Base-by-base conservation (phyloP, 805 yeast species). In the Ogataea saltuana region DNA sequence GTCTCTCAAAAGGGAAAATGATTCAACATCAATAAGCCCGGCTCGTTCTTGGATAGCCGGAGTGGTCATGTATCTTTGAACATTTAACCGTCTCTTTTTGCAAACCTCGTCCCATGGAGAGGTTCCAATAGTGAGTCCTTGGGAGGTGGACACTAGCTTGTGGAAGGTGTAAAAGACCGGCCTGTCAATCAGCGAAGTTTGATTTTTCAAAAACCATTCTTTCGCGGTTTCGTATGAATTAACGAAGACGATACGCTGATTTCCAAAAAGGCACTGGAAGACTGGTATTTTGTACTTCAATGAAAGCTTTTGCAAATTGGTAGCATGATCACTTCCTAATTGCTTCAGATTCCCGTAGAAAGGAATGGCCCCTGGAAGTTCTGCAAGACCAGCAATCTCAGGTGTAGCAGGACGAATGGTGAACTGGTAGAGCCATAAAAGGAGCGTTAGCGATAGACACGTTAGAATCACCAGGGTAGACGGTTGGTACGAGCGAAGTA, bases 31-130 rank as follows among this genome's bases (percentile, higher is more conserved):
- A 28, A 67, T 55, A 37, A 65, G 58, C 4, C 56, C 58, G 17
- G 60, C 52, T 30, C 69, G 63, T 29, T 62, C 60, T 40, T 57
- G 53, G 39, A 69, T 59, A 1, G 70, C 64, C 2, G 69, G 69
- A 4, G 66, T 63, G 35, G 68, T 67, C 47, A 69, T 59, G 15
- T 69, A 69, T 15, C 64, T 51, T n/a, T 64, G 68, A 13, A 68
- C 71, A 11, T 67, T 70, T 27, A 59, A 53, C 19, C 70, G 45
- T 40, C 68, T 65, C n/a, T 61, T 56, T 33, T 56, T 56, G 35
- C 70, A 65, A 8, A 63, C 54, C n/a, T 64, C 71, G 26, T 62
- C 58, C 69, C 70, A 70, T 2, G 74, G 72, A 4, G 74, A 67
- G 3, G 74, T 69, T 7, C 74, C 74, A 28, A 69, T 68, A 1